Base-by-base conservation (phyloP, 352 stramenopile species). In the Phytophthora syringae region DNA sequence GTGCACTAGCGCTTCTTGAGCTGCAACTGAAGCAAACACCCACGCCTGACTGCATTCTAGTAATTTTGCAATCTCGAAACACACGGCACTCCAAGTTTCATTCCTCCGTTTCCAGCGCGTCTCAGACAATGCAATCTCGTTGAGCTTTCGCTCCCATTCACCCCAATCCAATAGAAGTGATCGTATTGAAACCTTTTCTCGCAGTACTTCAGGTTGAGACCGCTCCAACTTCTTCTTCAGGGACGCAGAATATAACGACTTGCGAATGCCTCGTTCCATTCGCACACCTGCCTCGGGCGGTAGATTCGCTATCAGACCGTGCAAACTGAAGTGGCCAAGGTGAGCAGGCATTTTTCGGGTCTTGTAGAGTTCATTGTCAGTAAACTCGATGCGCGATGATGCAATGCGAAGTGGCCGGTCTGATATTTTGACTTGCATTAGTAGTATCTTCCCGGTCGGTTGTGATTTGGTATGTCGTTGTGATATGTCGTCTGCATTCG, bases 371-470 rank as follows among this genome's bases (percentile, higher is more conserved):
- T 65, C 76, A 49, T 52, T 30, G 13, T 32, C 40, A n/a, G 70
- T 72, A 12, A 56, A 62, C 10, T 84, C 59, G 20, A 91, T 72
- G 1, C 64, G 64, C 18, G 88, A 32, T 2, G 70, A 79, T 7
- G 68, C 70, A 5, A 89, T 48, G 32, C 72, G 77, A 52, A 75
- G 54, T 20, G 79, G 79, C 1, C 47, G 47, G 13, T 84, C 69
- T 1, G 64, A 69, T 1, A 85, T 45, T 60, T 85, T 88, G 1
- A 89, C 79, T 51, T 80, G 68, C 5, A 90, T 64, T 1, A 74
- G 44, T 6, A 67, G 44, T 6, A 67, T 63, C 11, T 62, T 72
- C 7, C 52, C 45, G 12, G 20, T 21, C 18, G 22, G 25, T 54
- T 10, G 12, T 11, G 21, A 34, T 32, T 47, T 64, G 16, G 24